Conservation (phyloP, 1,284 basidiomycete genomes). For the Uromyces viciae-fabae region DNA sequence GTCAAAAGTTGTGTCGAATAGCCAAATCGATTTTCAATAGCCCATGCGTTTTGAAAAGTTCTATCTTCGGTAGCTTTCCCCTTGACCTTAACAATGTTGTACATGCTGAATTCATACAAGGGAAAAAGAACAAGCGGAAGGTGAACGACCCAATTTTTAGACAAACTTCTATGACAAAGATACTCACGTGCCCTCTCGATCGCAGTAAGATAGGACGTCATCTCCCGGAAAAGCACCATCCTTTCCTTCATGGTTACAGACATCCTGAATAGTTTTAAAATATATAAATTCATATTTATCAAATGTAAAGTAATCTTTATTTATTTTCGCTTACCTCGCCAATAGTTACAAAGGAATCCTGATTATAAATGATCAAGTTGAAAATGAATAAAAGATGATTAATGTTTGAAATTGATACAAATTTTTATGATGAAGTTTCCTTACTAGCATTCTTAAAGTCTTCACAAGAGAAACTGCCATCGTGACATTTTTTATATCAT, state of each 20-base stretch:
- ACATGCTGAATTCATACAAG: conserved; percentile 42
- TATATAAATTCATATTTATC: background rate
- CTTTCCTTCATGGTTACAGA: conserved; percentile 34
- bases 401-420: background rate
- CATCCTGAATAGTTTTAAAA: conserved; percentile 20
- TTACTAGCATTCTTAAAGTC: conserved; percentile 31
- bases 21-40: conserved; percentile 33
- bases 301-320: background rate
- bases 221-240: conserved; percentile 39
- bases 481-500: conserved; percentile 45
- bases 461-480: conserved; percentile 33
- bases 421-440: background rate
- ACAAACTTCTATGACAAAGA: background rate
- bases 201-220: conserved; percentile 39
- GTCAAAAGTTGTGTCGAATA: conserved; percentile 44
- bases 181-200: conserved; percentile 45
- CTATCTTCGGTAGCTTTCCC: conserved; percentile 17
- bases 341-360: conserved; percentile 44
- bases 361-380: background rate
- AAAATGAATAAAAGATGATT: background rate
- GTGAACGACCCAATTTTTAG: background rate
- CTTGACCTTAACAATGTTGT: conserved; percentile 42
- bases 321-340: conserved; percentile 14
- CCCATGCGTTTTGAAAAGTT: conserved; percentile 34
- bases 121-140: background rate